phyloP scores from a whole-genome alignment of 1,284 basidiomycete genomes.

The Retiboletus fuscus region DNA sequence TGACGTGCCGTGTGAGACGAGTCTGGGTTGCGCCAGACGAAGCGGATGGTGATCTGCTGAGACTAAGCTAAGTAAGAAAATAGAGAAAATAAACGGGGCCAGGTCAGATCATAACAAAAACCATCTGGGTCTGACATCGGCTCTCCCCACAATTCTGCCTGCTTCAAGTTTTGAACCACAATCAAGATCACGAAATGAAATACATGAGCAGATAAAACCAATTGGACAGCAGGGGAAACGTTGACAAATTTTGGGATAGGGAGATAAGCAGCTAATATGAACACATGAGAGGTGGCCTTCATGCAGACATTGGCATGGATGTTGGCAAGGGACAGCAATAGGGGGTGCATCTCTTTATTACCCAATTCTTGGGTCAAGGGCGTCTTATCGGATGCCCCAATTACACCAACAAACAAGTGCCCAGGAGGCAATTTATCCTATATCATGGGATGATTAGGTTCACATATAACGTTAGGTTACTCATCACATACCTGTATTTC shows the following conservation, averaged over 20 bases:
- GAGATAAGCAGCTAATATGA: slow-evolving; percentile 17
- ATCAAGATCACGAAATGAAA: slow-evolving; percentile 21
- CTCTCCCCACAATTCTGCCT: neutral
- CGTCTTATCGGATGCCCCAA: slow-evolving; percentile 29
- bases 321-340: slow-evolving; percentile 29
- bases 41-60: no score
- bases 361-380: neutral
- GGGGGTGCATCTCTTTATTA: slow-evolving; percentile 32
- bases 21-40: no score
- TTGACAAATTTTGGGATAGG: slow-evolving; percentile 28
- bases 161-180: slow-evolving; percentile 25
- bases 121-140: slow-evolving; percentile 9
- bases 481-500: slow-evolving; percentile 24
- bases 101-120: no score
- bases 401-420: slow-evolving; percentile 22
- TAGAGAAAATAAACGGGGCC: no score
- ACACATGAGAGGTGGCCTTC: slow-evolving; percentile 30
- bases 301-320: slow-evolving; percentile 26
- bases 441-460: neutral
- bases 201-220: slow-evolving; percentile 15
- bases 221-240: slow-evolving; percentile 17
- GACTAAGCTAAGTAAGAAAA: no score
- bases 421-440: slow-evolving; percentile 8
- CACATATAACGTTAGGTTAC: neutral
- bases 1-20: no score